Evolutionary conservation across 805 yeast genomes (phyloP).

Genomic region (Scheffersomyces coipomensis): DNA sequence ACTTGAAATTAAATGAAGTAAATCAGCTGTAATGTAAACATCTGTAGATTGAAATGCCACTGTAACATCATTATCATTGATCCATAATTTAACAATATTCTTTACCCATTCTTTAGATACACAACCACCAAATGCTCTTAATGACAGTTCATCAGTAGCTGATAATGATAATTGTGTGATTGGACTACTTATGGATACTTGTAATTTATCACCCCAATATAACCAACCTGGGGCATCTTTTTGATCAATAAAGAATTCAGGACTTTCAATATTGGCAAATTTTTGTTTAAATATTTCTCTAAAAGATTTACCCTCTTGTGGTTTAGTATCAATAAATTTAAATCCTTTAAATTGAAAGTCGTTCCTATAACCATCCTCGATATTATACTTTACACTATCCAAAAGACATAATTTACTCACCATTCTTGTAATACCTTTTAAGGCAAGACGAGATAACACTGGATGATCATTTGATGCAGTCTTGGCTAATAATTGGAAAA

Average conservation of each 20-base stretch:
- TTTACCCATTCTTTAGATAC: conserved; percentile 61
- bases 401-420: conserved; percentile 44
- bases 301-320: conserved; percentile 32
- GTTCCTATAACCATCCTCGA: conserved; percentile 42
- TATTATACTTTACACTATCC: conserved; percentile 48
- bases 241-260: conserved; percentile 57
- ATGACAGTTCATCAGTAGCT: conserved; percentile 39
- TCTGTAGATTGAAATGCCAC: conserved; percentile 66
- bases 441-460: conserved; percentile 53
- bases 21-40: conserved; percentile 53
- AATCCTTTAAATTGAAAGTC: conserved; percentile 30
- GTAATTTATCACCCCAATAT: conserved; percentile 65
- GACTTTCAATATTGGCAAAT: conserved; percentile 44
- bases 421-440: conserved; percentile 58
- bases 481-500: conserved; percentile 43
- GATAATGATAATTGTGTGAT: conserved; percentile 27
- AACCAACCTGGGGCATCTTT: conserved; percentile 64
- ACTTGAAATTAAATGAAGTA: conserved; percentile 49
- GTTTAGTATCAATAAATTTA: conserved; percentile 40
- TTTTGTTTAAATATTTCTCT: conserved; percentile 47
- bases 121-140: conserved; percentile 42
- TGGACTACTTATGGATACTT: conserved; percentile 41
- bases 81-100: conserved; percentile 47
- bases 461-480: conserved; percentile 68
- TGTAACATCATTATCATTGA: conserved; percentile 67